Base-by-base conservation (phyloP, 176 grass and related monocot genomes). In the Aegilops tauschii region DNA sequence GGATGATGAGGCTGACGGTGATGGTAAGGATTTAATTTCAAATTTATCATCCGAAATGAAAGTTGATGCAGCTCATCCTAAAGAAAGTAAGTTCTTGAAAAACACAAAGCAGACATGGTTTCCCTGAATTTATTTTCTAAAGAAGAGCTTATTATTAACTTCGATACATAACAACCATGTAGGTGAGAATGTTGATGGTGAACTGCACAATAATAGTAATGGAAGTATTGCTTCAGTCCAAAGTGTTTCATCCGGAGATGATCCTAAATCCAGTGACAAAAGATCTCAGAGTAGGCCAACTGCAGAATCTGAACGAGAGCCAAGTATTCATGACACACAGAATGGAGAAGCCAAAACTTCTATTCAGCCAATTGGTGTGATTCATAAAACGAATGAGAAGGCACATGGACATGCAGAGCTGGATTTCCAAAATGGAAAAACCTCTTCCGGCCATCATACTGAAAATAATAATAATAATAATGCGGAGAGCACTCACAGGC, bases 41-140 rank as follows among this genome's bases (percentile, higher is more conserved):
- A 83, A 87, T 80, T 74, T 83, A 30, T 80, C 63, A 34, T 64
- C 71, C 71, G 78, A 91, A 69, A 70, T 17, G 59, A 86, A 89
- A 82, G 29, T 67, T 88, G 62, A 36, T 56, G 32, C 88, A 84
- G 40, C 73, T 75, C 68, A 79, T 82, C 47, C 70, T 70, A 28
- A 85, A 85, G 64, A 67, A 87, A 81, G 65, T 79, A 87, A 87
- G 84, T 70, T 39, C 80, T 61, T 82, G 18, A 62, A 54, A 82
- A 90, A 72, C 47, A 89, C 56, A 66, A 21, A 44, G 0, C 2
- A 5, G 27, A 42, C 47, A 77, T 73, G 7, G 27, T 78, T 78
- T 86, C 84, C 34, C 49, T 81, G 42, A 83, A 83, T 84, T 52
- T 64, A 20, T 69, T 36, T 69, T 58, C 12, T 82, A 25, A 50